These are phyloP conservation scores for Epicoccum nigrum DNA, from an alignment of 2,329 filamentous ascomycete species.

Conservation along the genomic window DNA sequence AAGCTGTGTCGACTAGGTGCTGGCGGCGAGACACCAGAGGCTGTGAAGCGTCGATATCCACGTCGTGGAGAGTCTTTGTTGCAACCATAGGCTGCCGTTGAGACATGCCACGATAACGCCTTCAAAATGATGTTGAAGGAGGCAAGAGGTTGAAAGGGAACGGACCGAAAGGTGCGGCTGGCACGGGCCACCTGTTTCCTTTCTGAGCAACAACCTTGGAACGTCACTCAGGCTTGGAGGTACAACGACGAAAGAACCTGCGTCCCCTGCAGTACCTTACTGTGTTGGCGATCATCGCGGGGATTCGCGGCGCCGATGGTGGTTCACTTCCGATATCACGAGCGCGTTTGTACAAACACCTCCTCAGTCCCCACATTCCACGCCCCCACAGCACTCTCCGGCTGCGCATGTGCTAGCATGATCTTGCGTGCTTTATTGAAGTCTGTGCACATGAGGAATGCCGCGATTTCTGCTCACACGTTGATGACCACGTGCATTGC, in stretches of 20 bases:
- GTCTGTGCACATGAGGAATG: too few species aligned
- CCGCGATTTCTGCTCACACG: too few species aligned
- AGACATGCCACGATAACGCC: slow-evolving; percentile 4
- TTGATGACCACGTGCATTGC: too few species aligned
- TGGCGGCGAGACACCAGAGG: slow-evolving; percentile 3
- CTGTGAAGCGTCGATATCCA: neutral
- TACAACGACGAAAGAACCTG: slow-evolving; percentile 6
- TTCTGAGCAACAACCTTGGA: slow-evolving; percentile 4
- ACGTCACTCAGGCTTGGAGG: slow-evolving; percentile 2
- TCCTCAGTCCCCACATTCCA: neutral
- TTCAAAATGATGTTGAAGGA: slow-evolving; percentile 10
- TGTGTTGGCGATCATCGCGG: slow-evolving; percentile 6
- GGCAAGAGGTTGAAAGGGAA: slow-evolving; percentile 2
- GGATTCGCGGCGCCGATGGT: neutral
- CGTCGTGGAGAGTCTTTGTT: neutral
- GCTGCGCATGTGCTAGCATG: too few species aligned
- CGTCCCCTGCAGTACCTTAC: slow-evolving; percentile 1
- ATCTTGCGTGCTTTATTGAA: too few species aligned
- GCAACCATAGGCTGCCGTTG: neutral
- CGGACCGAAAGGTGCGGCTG: neutral
- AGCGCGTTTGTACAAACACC: slow-evolving; percentile 1
- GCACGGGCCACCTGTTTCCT: slow-evolving; percentile 1
- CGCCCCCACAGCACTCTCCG: neutral
- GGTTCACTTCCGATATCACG: neutral
- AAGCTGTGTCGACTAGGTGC: slow-evolving; percentile 1